Percentiles rank a stretch among this genome's conserved stretches.
These are phyloP conservation scores for Quercus rubra DNA, from an alignment of 306 rosid genomes.

Conservation along the genomic window DNA sequence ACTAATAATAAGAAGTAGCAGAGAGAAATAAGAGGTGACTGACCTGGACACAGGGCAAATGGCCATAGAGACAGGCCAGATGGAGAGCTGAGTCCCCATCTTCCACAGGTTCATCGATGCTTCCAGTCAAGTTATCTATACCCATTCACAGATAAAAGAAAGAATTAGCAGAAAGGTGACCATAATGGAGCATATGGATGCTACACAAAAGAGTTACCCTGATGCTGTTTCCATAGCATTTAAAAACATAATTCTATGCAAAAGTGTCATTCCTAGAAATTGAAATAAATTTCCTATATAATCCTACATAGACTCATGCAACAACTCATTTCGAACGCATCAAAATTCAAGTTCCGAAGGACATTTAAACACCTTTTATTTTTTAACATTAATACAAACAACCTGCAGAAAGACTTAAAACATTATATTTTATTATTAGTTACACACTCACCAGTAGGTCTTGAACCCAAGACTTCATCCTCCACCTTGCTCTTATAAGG, in stretches of 20 bases:
- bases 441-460: too few species aligned
- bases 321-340: not conserved
- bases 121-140: conserved; percentile 70
- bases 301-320: not conserved
- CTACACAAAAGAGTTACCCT: not conserved
- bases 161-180: conserved; percentile 18
- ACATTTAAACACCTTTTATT: not conserved
- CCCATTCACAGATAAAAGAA: conserved; percentile 2
- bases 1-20: not conserved
- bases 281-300: not conserved
- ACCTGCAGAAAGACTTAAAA: not conserved
- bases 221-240: not conserved
- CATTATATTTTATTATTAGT: too few species aligned
- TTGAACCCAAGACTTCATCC: too few species aligned
- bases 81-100: conserved; percentile 95
- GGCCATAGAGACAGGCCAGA: conserved; percentile 87
- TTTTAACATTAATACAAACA: not conserved
- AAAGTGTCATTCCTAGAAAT: not conserved
- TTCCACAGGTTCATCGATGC: conserved; percentile 83
- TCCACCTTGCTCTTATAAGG: too few species aligned
- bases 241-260: not conserved
- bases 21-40: not conserved
- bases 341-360: not conserved
- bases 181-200: not conserved
- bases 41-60: conserved; percentile 70